Percentiles rank a stretch among this genome's conserved stretches.
These are phyloP conservation scores for Pythium chondricola DNA, from an alignment of 352 stramenopile genomes.

Conservation along the genomic window DNA sequence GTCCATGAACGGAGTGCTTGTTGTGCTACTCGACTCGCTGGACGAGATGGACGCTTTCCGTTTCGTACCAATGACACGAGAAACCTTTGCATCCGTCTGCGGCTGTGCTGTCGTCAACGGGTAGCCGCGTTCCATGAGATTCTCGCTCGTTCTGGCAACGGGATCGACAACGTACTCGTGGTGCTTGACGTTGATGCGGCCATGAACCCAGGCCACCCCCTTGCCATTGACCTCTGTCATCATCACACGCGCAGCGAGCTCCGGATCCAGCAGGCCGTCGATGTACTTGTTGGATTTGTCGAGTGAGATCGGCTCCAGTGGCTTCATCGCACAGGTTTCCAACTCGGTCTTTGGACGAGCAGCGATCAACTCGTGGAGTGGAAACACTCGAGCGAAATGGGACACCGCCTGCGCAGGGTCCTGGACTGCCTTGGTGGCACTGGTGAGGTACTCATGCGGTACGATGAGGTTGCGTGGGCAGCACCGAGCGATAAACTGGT, in stretches of 20 bases:
- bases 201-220: constrained; percentile 45
- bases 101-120: neutral
- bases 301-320: constrained; percentile 62
- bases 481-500: constrained; percentile 81
- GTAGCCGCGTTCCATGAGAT: neutral
- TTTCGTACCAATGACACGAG: constrained; percentile 11
- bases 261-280: constrained; percentile 65
- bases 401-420: constrained; percentile 31
- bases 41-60: constrained; percentile 14
- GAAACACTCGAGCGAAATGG: constrained; percentile 67
- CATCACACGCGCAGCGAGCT: constrained; percentile 49
- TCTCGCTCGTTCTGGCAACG: neutral
- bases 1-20: constrained; percentile 19
- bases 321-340: constrained; percentile 60
- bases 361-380: constrained; percentile 61
- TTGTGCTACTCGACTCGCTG: neutral
- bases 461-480: constrained; percentile 63
- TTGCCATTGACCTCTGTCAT: constrained; percentile 73
- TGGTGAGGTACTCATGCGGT: constrained; percentile 47
- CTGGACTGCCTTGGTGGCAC: constrained; percentile 11
- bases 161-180: constrained; percentile 57
- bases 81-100: constrained; percentile 1
- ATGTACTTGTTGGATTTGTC: constrained; percentile 80
- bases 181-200: constrained; percentile 48
- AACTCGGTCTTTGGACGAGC: constrained; percentile 68